A percentile compares a stretch with the other conserved stretches of the same genome.
phyloP scores from a whole-genome alignment of 148 eudicot genomes.

The Chenopodium album region DNA sequence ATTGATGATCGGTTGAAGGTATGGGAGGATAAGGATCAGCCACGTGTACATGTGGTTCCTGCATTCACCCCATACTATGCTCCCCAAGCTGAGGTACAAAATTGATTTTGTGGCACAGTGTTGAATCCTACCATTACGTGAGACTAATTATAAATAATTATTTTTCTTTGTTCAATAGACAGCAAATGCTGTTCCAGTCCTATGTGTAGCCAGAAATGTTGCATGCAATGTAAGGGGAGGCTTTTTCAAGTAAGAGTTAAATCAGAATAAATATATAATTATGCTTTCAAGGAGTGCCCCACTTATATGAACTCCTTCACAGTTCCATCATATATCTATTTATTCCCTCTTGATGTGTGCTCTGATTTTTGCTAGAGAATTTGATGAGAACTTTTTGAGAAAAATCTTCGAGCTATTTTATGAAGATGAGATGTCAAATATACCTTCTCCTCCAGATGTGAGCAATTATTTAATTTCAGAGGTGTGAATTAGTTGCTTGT shows the following conservation, averaged over 20 bases:
- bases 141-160: constrained; percentile 9
- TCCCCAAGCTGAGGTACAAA: constrained; percentile 92
- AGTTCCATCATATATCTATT: neutral
- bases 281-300: neutral
- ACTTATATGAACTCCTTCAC: neutral
- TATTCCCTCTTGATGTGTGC: neutral
- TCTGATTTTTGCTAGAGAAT: constrained; percentile 54
- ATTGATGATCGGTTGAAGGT: constrained; percentile 92
- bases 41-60: constrained; percentile 96
- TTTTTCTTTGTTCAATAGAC: constrained; percentile 41
- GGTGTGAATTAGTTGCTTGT: constrained; percentile 41
- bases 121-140: neutral
- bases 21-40: constrained; percentile 97
- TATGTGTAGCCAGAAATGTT: constrained; percentile 96
- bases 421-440: constrained; percentile 73
- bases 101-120: neutral
- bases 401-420: constrained; percentile 61
- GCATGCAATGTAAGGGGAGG: constrained; percentile 98
- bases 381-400: constrained; percentile 66
- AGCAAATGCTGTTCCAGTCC: constrained; percentile 85
- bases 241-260: constrained; percentile 73
- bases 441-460: constrained; percentile 83
- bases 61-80: constrained; percentile 95
- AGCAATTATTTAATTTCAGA: constrained; percentile 88
- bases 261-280: neutral